Percentiles rank a stretch among this genome's conserved stretches.
Evolutionary conservation across 441 rosid genomes (phyloP).

Genomic region (Arabidopsis lyrata): DNA sequence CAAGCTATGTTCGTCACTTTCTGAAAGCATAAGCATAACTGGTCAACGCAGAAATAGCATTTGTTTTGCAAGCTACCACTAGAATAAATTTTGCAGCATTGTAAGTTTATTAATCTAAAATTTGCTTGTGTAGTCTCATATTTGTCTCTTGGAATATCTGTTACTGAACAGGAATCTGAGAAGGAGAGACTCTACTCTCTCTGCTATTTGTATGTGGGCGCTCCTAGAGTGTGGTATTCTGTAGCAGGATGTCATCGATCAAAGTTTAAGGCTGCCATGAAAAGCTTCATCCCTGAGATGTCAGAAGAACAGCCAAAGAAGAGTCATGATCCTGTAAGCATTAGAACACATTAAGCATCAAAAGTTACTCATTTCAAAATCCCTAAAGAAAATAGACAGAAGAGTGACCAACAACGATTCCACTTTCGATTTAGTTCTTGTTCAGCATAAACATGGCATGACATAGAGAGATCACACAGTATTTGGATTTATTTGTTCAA

Average conservation of each 20-base stretch:
- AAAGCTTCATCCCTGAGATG: constrained; percentile 48
- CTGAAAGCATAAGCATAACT: constrained; percentile 4
- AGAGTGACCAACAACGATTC: constrained; percentile 18
- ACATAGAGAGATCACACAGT: not conserved
- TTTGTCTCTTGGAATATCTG: constrained; percentile 20
- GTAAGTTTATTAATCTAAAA: constrained; percentile 2
- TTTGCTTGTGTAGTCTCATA: constrained; percentile 24
- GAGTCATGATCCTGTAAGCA: constrained; percentile 51
- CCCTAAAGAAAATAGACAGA: constrained; percentile 4
- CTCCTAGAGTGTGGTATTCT: constrained; percentile 69
- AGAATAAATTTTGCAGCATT: constrained; percentile 1
- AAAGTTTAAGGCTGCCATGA: constrained; percentile 52
- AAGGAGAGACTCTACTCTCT: constrained; percentile 68
- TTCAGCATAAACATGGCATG: constrained; percentile 24
- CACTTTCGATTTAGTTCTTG: constrained; percentile 11
- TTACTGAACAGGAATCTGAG: constrained; percentile 64
- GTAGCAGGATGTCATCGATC: constrained; percentile 54
- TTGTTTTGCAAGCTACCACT: constrained; percentile 1
- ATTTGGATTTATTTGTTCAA: constrained; percentile 27
- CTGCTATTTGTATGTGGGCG: constrained; percentile 68
- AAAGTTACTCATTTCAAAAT: constrained; percentile 22
- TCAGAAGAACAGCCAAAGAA: constrained; percentile 43
- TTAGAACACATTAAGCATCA: constrained; percentile 21
- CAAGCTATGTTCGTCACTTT: constrained; percentile 15
- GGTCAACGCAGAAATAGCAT: not conserved